These are phyloP conservation scores for Besnoitia besnoiti DNA, from an alignment of 169 alveolate species.

Conservation along the genomic window DNA sequence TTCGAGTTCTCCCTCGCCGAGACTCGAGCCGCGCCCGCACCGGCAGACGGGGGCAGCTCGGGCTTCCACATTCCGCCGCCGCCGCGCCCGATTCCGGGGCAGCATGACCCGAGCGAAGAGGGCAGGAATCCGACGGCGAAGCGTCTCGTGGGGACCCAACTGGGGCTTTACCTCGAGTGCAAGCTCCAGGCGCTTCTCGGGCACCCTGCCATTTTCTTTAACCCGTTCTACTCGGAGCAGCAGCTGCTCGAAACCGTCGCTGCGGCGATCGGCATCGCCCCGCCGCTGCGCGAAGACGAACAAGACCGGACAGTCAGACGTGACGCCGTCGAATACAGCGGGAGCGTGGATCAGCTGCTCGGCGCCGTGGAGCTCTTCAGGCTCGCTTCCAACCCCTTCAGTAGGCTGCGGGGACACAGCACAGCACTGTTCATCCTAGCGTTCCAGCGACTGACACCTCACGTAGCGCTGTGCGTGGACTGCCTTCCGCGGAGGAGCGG, in stretches of 20 bases:
- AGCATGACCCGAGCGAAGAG: not conserved
- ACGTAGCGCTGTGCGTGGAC: too few relatives aligned
- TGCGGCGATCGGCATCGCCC: conserved; percentile 3
- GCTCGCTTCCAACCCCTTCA: conserved; percentile 36
- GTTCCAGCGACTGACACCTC: too few relatives aligned
- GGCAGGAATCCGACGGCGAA: not conserved
- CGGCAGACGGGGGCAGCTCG: not conserved
- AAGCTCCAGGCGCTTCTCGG: conserved; percentile 44
- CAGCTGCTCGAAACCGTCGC: conserved; percentile 30
- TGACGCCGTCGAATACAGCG: not conserved
- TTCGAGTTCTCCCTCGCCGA: not conserved
- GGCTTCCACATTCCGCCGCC: not conserved
- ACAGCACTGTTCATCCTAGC: not conserved
- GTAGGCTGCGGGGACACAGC: not conserved
- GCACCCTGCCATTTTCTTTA: conserved; percentile 22
- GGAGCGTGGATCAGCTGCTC: not conserved
- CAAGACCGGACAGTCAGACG: not conserved
- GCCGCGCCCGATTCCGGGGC: not conserved
- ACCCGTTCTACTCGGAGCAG: not conserved
- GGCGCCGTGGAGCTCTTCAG: conserved; percentile 43
- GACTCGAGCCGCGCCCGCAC: not conserved
- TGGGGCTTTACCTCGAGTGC: conserved; percentile 12
- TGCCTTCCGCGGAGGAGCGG: too few relatives aligned
- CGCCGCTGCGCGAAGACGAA: not conserved
- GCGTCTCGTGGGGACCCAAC: not conserved